Evolutionary conservation across 2,329 filamentous ascomycete species (phyloP), one percentile per base, ranked within the genome.

Genomic region (Penicillium decumbens): DNA sequence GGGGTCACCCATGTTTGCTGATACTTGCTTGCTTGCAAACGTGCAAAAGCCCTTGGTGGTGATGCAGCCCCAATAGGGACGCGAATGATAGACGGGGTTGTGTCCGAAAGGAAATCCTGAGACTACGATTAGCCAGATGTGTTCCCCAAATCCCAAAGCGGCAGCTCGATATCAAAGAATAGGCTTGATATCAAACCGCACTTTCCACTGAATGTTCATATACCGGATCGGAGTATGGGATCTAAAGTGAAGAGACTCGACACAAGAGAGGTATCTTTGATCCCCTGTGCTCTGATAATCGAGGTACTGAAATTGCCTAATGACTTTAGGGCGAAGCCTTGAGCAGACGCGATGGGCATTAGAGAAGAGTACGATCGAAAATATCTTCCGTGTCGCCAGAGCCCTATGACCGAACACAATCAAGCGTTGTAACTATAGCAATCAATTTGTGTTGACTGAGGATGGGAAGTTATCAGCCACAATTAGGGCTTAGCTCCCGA

Each of bases 1-100:
- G 10, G 65, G 57, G 20, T 72, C 65, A 15, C 56, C 58, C 72
- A 74, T 74, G 25, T 55, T 68, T 50, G 28, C 41, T 33, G 50
- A 42, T 27, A 39, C 20, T 27, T 45, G 33, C 28, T 29, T 55
- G 9, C 18, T 45, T 37, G 45, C 15, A 37, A 43, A 30, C 15
- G 52, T 54, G 35, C 53, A 59, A 49, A 56, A 50, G 27, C 35
- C 12, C 29, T 23, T 23, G 15, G 7, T 38, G 12, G 18, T 42
- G 4, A 3, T 38, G 13, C 28, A 27, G 28, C 18, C 38, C 12
- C 27, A 47, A 37, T 49, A 37, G 41, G 46, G 41, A 20, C 20
- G 24, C 4, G 44, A 44, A 27, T 40, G 43, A 44, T 27, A 18
- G 23, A 35, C 23, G 29, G 29, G 8, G 12, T 40, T 45, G 4